Base-by-base conservation (phyloP, 257 asterid species). In the Nicotiana undulata region DNA sequence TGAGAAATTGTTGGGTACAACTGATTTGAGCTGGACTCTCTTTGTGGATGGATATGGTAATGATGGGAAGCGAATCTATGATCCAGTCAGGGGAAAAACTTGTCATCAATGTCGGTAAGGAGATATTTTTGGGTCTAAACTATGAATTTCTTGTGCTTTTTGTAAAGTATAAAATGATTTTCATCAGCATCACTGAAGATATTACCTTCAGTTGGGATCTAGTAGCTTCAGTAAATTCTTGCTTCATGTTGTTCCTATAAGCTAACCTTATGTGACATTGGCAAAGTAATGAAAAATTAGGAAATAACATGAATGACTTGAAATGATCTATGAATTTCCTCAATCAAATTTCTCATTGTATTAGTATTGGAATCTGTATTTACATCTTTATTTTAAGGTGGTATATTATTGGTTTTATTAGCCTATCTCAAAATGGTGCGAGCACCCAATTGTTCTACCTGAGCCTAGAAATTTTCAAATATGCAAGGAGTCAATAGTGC, bases 91-190 rank as follows among this genome's bases (percentile, higher is more conserved):
- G 68, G 99, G 99, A 56, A 96, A 92, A 86, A 93, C 97, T 74
- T 93, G 99, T 83, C 99, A 96, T 84, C 97, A 96, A 17, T 94
- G 99, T 95, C 92, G 99, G 99, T 92, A 72, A 81, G 84, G 59
- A 64, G 61, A 74, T 53, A 66, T 64, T 52, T 56, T 72, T 81
- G 9, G 49, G 63, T 76, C 77, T 55, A 9, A 17, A 32, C 28
- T 28, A 10, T 76, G 80, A 9, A 66, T 49, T 46, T 76, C 9
- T 79, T 70, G 18, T 46, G 59, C 61, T 74, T 24, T 17, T 1
- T 6, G 5, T 49, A 15, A 24, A 49, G 13, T 6, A 4, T 72
- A 24, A 49, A 49, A 59, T 24, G 61, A 74, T 49, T 49, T 72
- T 74, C 78, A 74, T 74, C 26, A 74, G 24, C 61, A 13, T 74